Base-by-base conservation (phyloP, 1,139 yeast genomes). In the Hanseniaspora sp. region DNA sequence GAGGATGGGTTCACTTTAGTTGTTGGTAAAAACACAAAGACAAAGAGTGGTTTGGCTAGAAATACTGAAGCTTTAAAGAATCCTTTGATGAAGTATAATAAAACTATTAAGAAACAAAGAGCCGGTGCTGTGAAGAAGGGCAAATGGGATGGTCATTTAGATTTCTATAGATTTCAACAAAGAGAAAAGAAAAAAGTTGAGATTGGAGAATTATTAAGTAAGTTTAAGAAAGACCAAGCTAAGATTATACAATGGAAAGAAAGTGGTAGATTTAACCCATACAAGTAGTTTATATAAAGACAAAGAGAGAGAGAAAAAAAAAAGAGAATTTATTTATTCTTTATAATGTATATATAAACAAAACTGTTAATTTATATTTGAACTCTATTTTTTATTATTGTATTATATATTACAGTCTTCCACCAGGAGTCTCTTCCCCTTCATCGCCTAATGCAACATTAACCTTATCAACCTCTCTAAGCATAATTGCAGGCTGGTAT, bases 1-100 rank as follows among this genome's bases (percentile, higher is more conserved):
- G 96, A 85, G 59, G 96, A 90, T 65, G 97, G 96, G 1, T 90
- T 90, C 69, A 87, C 95, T 0, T 70, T 86, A 64, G 97, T 90
- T 53, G 95, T 87, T 34, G 90, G 95, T 7, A 75, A 84, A 51
- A 90, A 86, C 66, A 78, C 95, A 59, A 87, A 86, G 73, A 82
- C 54, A n/a, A 51, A 38, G 31, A 42, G 38, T 5, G 54, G 54
- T 11, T 31, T 51, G 47, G 94, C 11, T 57, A 67, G 58, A 67
- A 66, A 55, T 64, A 30, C 55, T 64, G 47, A 63, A 65, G 53
- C 37, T 9, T 30, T 43, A 6, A 63, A 56, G 42, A 67, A 67
- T 46, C 69, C 69, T 44, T 52, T 67, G 59, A 66, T 57, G 49
- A 69, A 58, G 61, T 70, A 57, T 58, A 64, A 61, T 59, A 15